Conservation (phyloP, 768 basidiomycete genomes). For the Russula foetens region DNA sequence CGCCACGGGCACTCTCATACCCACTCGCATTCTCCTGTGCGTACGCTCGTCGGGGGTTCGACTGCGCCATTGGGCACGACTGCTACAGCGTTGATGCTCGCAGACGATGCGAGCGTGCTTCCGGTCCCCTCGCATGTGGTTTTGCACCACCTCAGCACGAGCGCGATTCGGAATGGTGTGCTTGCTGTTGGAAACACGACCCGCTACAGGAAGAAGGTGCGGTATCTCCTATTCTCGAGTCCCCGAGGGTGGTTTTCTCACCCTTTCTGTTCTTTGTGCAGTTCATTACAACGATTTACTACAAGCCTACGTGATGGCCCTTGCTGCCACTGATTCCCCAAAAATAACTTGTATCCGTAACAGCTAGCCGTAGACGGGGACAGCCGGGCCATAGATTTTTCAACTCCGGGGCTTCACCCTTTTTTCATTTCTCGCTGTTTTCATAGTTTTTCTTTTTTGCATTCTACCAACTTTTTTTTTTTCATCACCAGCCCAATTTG, state of each 20-base stretch:
- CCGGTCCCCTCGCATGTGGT: slow-evolving; percentile 93
- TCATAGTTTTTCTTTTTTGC: neutral
- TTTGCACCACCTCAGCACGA: slow-evolving; percentile 89
- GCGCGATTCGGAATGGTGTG: slow-evolving; percentile 90
- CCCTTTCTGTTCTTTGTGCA: slow-evolving; percentile 23
- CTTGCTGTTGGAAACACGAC: slow-evolving; percentile 89
- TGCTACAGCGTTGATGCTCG: slow-evolving; percentile 33
- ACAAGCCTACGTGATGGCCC: slow-evolving; percentile 50
- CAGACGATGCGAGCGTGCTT: slow-evolving; percentile 85
- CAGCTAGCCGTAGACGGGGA: slow-evolving; percentile 11
- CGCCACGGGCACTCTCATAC: slow-evolving; percentile 1
- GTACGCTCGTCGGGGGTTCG: slow-evolving; percentile 16
- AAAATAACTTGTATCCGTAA: slow-evolving; percentile 9
- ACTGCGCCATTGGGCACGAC: neutral
- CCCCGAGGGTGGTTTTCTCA: neutral
- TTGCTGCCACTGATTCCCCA: neutral
- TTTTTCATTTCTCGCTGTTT: neutral
- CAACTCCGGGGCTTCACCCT: slow-evolving; percentile 1
- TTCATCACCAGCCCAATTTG: neutral
- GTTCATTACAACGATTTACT: slow-evolving; percentile 84
- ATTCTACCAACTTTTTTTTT: neutral
- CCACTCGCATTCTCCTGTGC: slow-evolving; percentile 17
- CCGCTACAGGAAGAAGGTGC: slow-evolving; percentile 84
- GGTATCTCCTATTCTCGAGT: slow-evolving; percentile 10
- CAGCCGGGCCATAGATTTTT: slow-evolving; percentile 9